Evolutionary conservation across 1,139 yeast genomes (phyloP), one percentile per base, ranked within the genome.

Genomic region (Wickerhamomyces sp.): DNA sequence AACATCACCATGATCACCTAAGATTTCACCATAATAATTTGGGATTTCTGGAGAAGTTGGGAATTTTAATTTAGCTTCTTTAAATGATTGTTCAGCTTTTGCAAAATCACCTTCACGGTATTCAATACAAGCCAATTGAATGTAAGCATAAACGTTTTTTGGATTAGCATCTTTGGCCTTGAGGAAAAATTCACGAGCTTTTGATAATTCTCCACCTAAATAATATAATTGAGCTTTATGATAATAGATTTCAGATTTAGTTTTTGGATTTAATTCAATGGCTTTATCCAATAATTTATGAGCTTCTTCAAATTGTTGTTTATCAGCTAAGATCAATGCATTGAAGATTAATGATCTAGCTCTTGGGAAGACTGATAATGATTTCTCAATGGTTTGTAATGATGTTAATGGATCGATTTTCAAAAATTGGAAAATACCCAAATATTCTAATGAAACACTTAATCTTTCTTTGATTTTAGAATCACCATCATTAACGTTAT

Each of bases 171-270:
- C 78, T 61, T 83, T 81, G 42, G 96, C 86, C 68, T 82, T 84
- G 59, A 78, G 78, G 65, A 90, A 94, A 66, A 87, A 81, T 42
- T 68, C 71, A 60, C 82, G 78, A 38, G 99, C 98, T 53, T 81
- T 75, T 39, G 71, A 70, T 61, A 86, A 79, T 56, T 89, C 87
- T 53, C 84, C 84, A 52, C 88, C 80, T 58, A 93, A 74, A 70
- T 91, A 93, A 65, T 76, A 78, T 64, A 91, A 77, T 76, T 94
- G 99, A 56, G 96, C 99, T 63, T 87, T 83, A 71, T 94, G 99
- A 73, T 93, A 93, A 72, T 81, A 88, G 55, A 86, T 79, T 63
- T 94, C 96, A 35, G 95, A 80, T 7, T 34, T 63, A 33, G 82
- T 79, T 34, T 78, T 69, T 41, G 93, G 81, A 61, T 87, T 84